Conservation (phyloP, 768 basidiomycete species). For the Strobilomyces dryophilus region DNA sequence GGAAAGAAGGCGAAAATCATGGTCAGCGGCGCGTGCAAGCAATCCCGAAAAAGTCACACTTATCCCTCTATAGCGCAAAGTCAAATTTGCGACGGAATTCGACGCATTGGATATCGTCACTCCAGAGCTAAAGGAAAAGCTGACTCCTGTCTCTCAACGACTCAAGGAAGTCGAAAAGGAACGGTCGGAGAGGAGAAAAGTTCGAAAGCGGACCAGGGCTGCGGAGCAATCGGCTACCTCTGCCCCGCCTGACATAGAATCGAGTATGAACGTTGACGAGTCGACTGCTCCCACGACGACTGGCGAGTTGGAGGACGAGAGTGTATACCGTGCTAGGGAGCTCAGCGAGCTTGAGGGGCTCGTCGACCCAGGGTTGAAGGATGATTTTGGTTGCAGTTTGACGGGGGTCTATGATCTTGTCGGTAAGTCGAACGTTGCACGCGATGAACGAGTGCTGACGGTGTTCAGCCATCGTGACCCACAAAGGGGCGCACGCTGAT, state of each 20-base stretch:
- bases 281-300: conserved; percentile 19
- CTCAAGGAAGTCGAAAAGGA: conserved; percentile 83
- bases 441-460: neutral
- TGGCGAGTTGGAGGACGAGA: conserved; percentile 57
- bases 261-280: conserved; percentile 48
- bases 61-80: conserved; percentile 56
- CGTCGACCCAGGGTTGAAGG: conserved; percentile 57
- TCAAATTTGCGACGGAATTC: conserved; percentile 88
- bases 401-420: conserved; percentile 89
- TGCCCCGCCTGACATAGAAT: conserved; percentile 19
- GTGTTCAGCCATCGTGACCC: conserved; percentile 84
- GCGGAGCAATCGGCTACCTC: conserved; percentile 9
- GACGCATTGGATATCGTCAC: conserved; percentile 82
- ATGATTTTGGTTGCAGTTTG: conserved; percentile 68
- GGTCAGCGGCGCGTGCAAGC: conserved; percentile 40
- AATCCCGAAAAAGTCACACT: neutral
- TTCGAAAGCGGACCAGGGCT: conserved; percentile 69
- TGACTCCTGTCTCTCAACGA: conserved; percentile 66
- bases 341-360: conserved; percentile 58
- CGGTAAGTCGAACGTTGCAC: conserved; percentile 46
- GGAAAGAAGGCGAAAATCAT: conserved; percentile 95
- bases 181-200: conserved; percentile 75
- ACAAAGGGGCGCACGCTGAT: conserved; percentile 95
- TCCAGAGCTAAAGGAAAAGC: conserved; percentile 68
- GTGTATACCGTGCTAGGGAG: conserved; percentile 61